Evolutionary conservation across 2,329 filamentous ascomycete genomes (phyloP).

Genomic region (Zymoseptoria brevis): DNA sequence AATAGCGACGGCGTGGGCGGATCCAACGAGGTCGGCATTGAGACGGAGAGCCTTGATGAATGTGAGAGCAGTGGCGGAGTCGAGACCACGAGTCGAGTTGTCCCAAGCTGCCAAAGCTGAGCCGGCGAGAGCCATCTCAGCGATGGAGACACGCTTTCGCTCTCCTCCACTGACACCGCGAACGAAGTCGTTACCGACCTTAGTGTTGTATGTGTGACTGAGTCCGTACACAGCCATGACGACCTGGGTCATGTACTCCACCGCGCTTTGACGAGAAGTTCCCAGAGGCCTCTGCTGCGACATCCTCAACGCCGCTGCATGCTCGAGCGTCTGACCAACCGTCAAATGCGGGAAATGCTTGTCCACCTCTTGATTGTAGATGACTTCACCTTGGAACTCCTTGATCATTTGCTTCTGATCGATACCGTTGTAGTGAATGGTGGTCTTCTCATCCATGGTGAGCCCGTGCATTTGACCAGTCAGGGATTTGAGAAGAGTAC

Average conservation of each 20-base stretch:
- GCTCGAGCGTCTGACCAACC: slow-evolving; percentile 49
- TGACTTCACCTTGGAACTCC: slow-evolving; percentile 40
- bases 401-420: slow-evolving; percentile 36
- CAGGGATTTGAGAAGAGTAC: slow-evolving; percentile 56
- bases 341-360: slow-evolving; percentile 51
- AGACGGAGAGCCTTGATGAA: slow-evolving; percentile 48
- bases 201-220: slow-evolving; percentile 48
- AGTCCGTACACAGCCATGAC: slow-evolving; percentile 49
- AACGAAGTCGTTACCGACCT: slow-evolving; percentile 51
- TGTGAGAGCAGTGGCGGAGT: slow-evolving; percentile 51
- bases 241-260: slow-evolving; percentile 41
- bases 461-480: slow-evolving; percentile 54
- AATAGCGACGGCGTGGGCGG: slow-evolving; percentile 49
- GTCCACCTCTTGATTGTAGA: slow-evolving; percentile 42
- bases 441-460: slow-evolving; percentile 42
- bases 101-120: slow-evolving; percentile 39
- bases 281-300: slow-evolving; percentile 35
- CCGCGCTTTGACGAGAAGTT: slow-evolving; percentile 36
- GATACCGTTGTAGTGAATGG: slow-evolving; percentile 56
- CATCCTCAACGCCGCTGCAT: slow-evolving; percentile 47
- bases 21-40: slow-evolving; percentile 43
- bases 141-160: slow-evolving; percentile 52
- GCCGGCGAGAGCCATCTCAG: slow-evolving; percentile 42
- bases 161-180: slow-evolving; percentile 51
- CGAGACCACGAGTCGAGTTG: slow-evolving; percentile 44